These are phyloP conservation scores for Neoboletus brunneissimus DNA, from an alignment of 768 basidiomycete genomes.

Conservation along the genomic window DNA sequence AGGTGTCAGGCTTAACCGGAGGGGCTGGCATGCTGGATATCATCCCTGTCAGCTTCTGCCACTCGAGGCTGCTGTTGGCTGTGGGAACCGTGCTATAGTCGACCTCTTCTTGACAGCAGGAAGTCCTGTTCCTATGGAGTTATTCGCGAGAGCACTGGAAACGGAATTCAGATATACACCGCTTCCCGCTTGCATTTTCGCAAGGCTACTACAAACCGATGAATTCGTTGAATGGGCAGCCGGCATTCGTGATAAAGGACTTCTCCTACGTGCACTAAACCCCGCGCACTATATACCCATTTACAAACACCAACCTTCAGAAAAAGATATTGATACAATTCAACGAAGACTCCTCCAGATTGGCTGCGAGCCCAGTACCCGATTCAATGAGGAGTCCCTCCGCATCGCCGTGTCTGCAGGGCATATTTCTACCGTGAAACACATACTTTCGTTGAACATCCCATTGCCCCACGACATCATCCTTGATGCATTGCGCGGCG, in stretches of 20 bases:
- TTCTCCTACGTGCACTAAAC: background rate
- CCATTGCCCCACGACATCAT: slow-evolving; percentile 6
- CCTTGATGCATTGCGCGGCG: no score
- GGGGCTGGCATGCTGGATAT: background rate
- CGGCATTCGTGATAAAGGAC: background rate
- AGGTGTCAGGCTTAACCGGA: background rate
- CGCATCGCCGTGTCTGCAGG: background rate
- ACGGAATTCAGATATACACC: rapidly evolving
- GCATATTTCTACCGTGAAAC: background rate
- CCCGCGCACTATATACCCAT: background rate
- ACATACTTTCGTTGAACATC: background rate
- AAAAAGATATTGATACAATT: background rate
- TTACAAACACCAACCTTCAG: background rate
- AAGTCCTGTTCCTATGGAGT: background rate
- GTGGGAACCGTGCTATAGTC: background rate
- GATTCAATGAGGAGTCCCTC: background rate
- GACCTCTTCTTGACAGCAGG: background rate
- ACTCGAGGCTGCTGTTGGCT: background rate
- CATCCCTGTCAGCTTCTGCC: background rate
- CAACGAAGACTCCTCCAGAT: slow-evolving; percentile 5
- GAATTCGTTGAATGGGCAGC: background rate
- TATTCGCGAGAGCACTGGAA: background rate
- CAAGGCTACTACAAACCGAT: background rate
- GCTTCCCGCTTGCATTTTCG: background rate
- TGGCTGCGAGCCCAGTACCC: background rate